Evolutionary conservation across 78 protist genomes (phyloP).

Genomic region (Planoprotostelium fungivorum): DNA sequence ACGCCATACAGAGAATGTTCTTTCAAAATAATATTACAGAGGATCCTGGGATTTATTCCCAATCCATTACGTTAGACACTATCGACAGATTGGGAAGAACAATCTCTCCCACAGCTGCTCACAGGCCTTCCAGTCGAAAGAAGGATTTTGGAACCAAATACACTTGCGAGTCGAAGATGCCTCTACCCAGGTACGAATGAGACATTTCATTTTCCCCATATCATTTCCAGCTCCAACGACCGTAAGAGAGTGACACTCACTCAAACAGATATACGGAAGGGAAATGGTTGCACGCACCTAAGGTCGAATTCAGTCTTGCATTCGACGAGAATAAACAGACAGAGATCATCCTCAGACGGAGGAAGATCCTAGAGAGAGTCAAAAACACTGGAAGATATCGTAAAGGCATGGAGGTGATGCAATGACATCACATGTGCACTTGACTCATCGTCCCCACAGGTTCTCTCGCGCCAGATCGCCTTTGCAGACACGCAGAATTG

Average conservation of each 20-base stretch:
- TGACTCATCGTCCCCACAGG: not conserved
- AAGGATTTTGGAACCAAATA: not conserved
- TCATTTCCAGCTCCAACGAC: not conserved
- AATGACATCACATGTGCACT: not conserved
- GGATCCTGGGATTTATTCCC: not conserved
- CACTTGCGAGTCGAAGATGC: not conserved
- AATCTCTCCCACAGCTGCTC: not conserved
- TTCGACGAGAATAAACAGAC: not conserved
- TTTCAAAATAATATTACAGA: not conserved
- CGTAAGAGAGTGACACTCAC: not conserved
- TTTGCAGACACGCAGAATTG: not conserved
- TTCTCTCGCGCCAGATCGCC: not conserved
- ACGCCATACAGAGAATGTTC: not conserved
- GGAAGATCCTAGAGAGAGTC: not conserved
- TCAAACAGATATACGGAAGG: not conserved
- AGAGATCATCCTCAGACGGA: not conserved
- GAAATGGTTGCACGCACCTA: not conserved
- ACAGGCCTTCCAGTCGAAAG: not conserved
- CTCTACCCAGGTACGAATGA: not conserved
- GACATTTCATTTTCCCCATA: not conserved
- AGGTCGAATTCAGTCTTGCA: not conserved
- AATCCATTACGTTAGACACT: not conserved
- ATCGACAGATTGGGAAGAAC: not conserved
- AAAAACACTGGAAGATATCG: not conserved
- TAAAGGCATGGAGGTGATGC: not conserved